These are phyloP conservation scores for Fonsecaea pugnacius DNA, from an alignment of 2,329 filamentous ascomycete species.

Conservation along the genomic window DNA sequence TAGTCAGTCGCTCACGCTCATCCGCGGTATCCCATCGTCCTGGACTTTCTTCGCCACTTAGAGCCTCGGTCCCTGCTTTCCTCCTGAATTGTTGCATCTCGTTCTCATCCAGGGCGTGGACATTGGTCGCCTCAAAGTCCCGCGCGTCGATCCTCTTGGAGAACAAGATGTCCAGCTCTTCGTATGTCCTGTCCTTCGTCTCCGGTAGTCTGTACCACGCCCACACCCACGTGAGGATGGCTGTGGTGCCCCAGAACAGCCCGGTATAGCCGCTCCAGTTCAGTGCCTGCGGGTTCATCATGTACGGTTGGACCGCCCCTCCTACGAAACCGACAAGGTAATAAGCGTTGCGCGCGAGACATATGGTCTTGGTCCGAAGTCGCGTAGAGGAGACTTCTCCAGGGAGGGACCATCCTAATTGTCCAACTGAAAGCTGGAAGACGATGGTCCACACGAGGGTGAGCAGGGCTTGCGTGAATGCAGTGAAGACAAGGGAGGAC, in stretches of 20 bases:
- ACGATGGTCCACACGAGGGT: constrained; percentile 58
- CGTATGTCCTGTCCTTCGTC: constrained; percentile 44
- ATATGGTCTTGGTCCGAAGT: constrained; percentile 60
- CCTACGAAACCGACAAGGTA: constrained; percentile 54
- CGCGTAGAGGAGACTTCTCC: constrained; percentile 59
- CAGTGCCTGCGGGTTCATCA: constrained; percentile 43
- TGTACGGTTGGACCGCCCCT: constrained; percentile 45
- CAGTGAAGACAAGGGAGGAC: constrained; percentile 37
- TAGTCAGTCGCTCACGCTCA: constrained; percentile 33
- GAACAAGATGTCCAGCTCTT: constrained; percentile 34
- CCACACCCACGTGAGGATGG: constrained; percentile 38
- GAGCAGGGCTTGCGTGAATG: constrained; percentile 49
- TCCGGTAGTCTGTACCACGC: constrained; percentile 43
- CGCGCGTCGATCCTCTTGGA: constrained; percentile 28
- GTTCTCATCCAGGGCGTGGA: constrained; percentile 24
- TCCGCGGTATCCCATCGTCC: constrained; percentile 35
- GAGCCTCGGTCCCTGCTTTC: background rate
- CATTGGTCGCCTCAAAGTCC: constrained; percentile 29
- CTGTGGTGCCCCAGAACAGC: constrained; percentile 47
- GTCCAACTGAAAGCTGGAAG: constrained; percentile 60
- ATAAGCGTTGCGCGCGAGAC: constrained; percentile 56
- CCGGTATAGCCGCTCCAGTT: constrained; percentile 48
- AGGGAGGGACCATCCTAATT: constrained; percentile 57
- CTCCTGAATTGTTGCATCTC: constrained; percentile 8
- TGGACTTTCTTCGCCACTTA: constrained; percentile 38